Evolutionary conservation across 495 filamentous ascomycete species (phyloP), one percentile per base, ranked within the genome.

Genomic region (Aspergillus heteromorphus): DNA sequence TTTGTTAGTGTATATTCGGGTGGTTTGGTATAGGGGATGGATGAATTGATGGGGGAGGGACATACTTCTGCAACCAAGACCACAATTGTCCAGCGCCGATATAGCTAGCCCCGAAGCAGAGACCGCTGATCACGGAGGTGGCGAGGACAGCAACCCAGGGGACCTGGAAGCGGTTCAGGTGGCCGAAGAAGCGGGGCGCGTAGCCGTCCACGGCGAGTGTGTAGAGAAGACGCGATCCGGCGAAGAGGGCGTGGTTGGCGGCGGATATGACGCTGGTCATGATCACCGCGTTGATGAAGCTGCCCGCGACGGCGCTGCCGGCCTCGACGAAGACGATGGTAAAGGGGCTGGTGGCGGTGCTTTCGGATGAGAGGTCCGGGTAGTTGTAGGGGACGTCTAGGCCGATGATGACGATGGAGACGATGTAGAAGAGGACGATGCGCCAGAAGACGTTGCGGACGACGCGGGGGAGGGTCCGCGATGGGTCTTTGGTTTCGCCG

Each of bases 91-190:
- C 81, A 0, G 82, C 81, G 0, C 83, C 82, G 51, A 84, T 83
- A 40, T 82, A 84, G 55, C 75, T 80, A 1, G 79, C 79, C 18
- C 81, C 81, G 48, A 85, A 86, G 53, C 80, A 82, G 3, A 85
- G 71, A 5, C 76, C 79, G 51, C 76, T 80, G 38, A 84, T 77
- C 6, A 74, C 58, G 0, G 75, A 77, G 1, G 81, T 84, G 2
- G 73, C 73, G 0, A 85, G 69, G 2, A 84, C 80, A 0, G 81
- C 78, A 9, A 83, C 65, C 79, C 79, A 84, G 2, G 82, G 82
- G 0, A 84, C 76, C 18, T 79, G 67, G 55, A 79, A 78, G n/a
- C 76, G 72, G 41, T 80, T 85, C 21, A 84, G 59, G 14, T 66
- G 62, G 8, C 72, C 71, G 55, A 86, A 78, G 51, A 76, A 65